Evolutionary conservation across 192 early-diverging fungal genomes (phyloP).

Genomic region (Ambispora gerdemannii): DNA sequence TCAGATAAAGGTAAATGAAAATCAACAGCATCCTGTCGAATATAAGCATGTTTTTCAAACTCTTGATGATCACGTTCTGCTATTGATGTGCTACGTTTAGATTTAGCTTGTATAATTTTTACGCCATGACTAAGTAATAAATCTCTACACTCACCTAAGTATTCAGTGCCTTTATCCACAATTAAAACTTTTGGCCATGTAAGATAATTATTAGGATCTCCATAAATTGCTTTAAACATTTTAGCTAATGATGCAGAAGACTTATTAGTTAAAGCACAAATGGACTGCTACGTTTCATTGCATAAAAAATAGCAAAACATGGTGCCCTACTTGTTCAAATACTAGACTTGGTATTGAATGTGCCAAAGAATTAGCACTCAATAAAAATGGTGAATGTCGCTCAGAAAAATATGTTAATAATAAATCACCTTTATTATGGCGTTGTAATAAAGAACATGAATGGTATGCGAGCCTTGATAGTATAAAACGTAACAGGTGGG

Average conservation of each 20-base stretch:
- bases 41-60: background rate
- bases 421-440: conserved; percentile 1
- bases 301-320: conserved; percentile 10
- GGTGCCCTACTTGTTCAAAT: conserved; percentile 7
- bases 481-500: background rate
- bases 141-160: background rate
- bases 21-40: background rate
- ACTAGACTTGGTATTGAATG: conserved; percentile 1
- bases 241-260: background rate
- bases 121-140: too few species aligned
- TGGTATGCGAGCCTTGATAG: background rate
- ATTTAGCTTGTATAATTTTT: background rate
- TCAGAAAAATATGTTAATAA: conserved; percentile 16
- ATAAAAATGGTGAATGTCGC: conserved; percentile 13
- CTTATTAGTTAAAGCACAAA: conserved; percentile 9
- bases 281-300: conserved; percentile 8
- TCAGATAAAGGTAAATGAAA: background rate
- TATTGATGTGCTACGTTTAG: background rate
- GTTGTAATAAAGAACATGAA: conserved; percentile 9
- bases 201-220: background rate
- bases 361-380: conserved; percentile 9
- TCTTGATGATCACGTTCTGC: background rate
- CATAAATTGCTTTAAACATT: background rate
- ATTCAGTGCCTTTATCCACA: background rate
- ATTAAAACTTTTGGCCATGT: background rate